Percentiles rank a stretch among this genome's conserved stretches.
phyloP scores from a whole-genome alignment of 805 yeast genomes.

The Teunomyces atbi region DNA sequence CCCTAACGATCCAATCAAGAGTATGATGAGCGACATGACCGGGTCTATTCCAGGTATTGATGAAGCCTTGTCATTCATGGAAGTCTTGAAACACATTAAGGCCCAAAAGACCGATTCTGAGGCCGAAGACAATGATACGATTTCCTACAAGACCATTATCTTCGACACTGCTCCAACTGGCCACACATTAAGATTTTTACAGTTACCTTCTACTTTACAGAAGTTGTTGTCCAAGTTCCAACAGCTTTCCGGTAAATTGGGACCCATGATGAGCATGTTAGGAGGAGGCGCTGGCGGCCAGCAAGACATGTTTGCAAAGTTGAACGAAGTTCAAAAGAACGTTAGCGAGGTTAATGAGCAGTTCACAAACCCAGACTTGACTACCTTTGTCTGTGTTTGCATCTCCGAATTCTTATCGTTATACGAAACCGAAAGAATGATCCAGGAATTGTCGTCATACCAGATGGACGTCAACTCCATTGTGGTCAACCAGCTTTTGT shows the following conservation, averaged over 20 bases:
- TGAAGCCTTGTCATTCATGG: slow-evolving; percentile 97
- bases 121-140: slow-evolving; percentile 19
- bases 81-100: slow-evolving; percentile 94
- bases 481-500: slow-evolving; percentile 89
- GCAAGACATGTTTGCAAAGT: slow-evolving; percentile 72
- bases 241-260: slow-evolving; percentile 81
- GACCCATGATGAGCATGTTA: slow-evolving; percentile 80
- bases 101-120: slow-evolving; percentile 48
- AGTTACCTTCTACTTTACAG: slow-evolving; percentile 89
- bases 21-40: slow-evolving; percentile 85
- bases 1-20: slow-evolving; percentile 61
- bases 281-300: slow-evolving; percentile 77
- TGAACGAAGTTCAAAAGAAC: slow-evolving; percentile 74
- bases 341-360: slow-evolving; percentile 90
- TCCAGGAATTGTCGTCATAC: slow-evolving; percentile 91
- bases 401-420: slow-evolving; percentile 94
- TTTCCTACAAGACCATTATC: slow-evolving; percentile 76
- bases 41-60: slow-evolving; percentile 97
- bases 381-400: slow-evolving; percentile 95
- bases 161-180: slow-evolving; percentile 99
- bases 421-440: slow-evolving; percentile 96
- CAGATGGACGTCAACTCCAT: slow-evolving; percentile 96
- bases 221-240: slow-evolving; percentile 84
- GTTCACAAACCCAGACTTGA: slow-evolving; percentile 92
- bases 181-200: slow-evolving; percentile 92